Percentiles rank a stretch among this genome's conserved stretches.
phyloP scores from a whole-genome alignment of 495 filamentous ascomycete species.

The Tuber microsphaerosporum region DNA sequence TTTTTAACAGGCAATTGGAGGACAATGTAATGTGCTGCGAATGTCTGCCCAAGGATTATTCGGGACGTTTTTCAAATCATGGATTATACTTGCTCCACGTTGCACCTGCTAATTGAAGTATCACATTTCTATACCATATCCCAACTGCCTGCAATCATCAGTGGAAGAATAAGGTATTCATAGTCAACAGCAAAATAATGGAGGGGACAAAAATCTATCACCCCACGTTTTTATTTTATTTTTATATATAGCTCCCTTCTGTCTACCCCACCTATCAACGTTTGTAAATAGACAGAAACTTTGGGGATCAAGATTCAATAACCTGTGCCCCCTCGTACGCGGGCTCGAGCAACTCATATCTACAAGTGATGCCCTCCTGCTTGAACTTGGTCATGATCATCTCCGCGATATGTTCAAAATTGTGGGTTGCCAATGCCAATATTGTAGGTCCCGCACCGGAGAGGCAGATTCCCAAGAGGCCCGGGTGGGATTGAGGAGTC shows the following conservation, averaged over 20 bases:
- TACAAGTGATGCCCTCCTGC: slow-evolving; percentile 64
- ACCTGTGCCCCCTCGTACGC: slow-evolving; percentile 76
- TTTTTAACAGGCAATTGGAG: background rate
- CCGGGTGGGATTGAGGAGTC: slow-evolving; percentile 73
- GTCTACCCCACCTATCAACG: background rate
- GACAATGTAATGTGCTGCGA: background rate
- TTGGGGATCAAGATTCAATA: slow-evolving; percentile 41
- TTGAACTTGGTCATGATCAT: slow-evolving; percentile 63
- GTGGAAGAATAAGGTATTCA: background rate
- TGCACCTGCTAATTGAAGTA: background rate
- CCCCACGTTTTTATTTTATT: background rate
- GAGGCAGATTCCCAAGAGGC: slow-evolving; percentile 83
- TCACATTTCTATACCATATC: background rate
- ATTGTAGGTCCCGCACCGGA: slow-evolving; percentile 93
- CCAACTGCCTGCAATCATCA: background rate
- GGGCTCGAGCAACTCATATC: slow-evolving; percentile 80
- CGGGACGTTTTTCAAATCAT: background rate
- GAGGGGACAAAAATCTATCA: background rate
- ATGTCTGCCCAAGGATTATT: background rate
- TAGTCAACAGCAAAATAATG: background rate
- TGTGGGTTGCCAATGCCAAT: slow-evolving; percentile 77
- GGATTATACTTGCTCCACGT: background rate
- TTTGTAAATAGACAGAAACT: background rate
- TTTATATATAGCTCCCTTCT: background rate
- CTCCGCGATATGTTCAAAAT: slow-evolving; percentile 76